Evolutionary conservation across 805 yeast species (phyloP).

Genomic region (Cyberlindnera subsufficiens): DNA sequence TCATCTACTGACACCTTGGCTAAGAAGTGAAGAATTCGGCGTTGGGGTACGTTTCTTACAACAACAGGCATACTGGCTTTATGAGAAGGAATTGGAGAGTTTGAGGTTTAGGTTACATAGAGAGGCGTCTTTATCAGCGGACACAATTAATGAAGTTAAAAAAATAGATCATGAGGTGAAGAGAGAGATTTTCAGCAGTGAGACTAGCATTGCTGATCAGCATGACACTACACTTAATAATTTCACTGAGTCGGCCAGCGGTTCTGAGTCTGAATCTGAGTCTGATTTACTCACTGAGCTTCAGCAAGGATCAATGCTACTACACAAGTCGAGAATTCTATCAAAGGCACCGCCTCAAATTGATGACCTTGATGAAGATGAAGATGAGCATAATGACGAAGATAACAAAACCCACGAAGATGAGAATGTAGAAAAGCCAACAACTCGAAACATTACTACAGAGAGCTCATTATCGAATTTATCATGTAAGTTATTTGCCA

Average conservation of each 20-base stretch:
- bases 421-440: not conserved
- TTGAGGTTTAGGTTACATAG: slow-evolving; percentile 17
- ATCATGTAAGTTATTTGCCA: slow-evolving; percentile 22
- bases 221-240: not conserved
- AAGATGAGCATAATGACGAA: slow-evolving; percentile 9
- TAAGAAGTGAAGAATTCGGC: slow-evolving; percentile 11
- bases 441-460: slow-evolving; percentile 4
- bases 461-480: slow-evolving; percentile 25
- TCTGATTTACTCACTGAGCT: not conserved
- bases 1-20: not conserved
- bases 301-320: slow-evolving; percentile 14
- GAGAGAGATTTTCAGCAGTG: not conserved
- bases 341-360: slow-evolving; percentile 17
- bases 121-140: slow-evolving; percentile 12
- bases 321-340: slow-evolving; percentile 21
- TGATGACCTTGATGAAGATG: slow-evolving; percentile 15
- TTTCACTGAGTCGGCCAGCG: not conserved
- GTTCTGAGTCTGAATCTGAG: not conserved
- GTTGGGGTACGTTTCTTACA: slow-evolving; percentile 22
- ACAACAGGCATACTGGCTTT: slow-evolving; percentile 25
- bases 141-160: slow-evolving; percentile 3
- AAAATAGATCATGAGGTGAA: not conserved
- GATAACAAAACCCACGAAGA: not conserved
- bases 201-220: not conserved
- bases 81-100: slow-evolving; percentile 23